These are phyloP conservation scores for Gossypium stocksii DNA, from an alignment of 345 rosid genomes.

Conservation along the genomic window DNA sequence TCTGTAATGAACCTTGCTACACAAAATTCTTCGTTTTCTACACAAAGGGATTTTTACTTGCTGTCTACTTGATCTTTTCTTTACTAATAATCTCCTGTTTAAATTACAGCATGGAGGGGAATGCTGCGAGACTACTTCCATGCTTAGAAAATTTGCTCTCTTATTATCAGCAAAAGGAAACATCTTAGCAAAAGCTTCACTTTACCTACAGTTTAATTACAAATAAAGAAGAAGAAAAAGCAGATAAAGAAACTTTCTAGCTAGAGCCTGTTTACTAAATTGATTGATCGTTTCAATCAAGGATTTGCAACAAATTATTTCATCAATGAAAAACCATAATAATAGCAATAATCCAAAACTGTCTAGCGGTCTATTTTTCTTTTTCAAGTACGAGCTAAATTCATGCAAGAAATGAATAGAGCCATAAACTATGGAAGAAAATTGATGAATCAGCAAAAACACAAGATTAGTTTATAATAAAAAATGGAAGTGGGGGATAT, in stretches of 20 bases:
- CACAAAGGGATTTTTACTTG: constrained; percentile 23
- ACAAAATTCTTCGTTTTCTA: not conserved
- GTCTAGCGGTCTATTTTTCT: not conserved
- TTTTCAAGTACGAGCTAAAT: not conserved
- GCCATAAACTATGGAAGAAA: not conserved
- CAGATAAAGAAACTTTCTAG: not conserved
- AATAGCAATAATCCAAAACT: not conserved
- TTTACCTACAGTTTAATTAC: not conserved
- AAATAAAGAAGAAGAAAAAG: not conserved
- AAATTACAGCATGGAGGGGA: constrained; percentile 33
- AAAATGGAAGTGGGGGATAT: not conserved
- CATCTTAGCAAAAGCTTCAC: constrained; percentile 8
- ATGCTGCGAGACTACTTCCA: constrained; percentile 59
- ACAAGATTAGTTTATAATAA: not conserved
- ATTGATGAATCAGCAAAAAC: not conserved
- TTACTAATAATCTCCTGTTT: constrained; percentile 26
- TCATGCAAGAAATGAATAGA: not conserved
- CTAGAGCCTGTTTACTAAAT: too few species aligned
- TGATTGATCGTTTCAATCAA: not conserved
- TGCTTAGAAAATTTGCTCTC: constrained; percentile 24
- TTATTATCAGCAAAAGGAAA: not conserved
- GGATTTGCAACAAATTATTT: not conserved
- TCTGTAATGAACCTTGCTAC: constrained; percentile 17
- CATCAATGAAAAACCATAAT: not conserved
- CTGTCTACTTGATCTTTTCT: constrained; percentile 22